A percentile compares a stretch with the other conserved stretches of the same genome.
Evolutionary conservation across 257 asterid genomes (phyloP).

Genomic region (Nicotiana attenuata): DNA sequence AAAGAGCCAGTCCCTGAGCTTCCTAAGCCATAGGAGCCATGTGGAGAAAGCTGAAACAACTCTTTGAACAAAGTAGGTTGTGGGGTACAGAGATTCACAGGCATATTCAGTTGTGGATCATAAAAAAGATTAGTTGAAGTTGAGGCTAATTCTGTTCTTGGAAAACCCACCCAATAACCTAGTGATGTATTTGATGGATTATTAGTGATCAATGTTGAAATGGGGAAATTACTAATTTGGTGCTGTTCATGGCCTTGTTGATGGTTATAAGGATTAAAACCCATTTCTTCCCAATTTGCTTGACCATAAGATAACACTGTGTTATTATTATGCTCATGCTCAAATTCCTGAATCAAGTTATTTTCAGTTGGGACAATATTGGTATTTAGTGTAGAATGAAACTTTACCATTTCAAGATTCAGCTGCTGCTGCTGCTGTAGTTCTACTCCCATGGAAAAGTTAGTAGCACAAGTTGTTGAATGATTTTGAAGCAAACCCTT

Average conservation of each 20-base stretch:
- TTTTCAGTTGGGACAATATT: not conserved
- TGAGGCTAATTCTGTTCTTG: constrained; percentile 16
- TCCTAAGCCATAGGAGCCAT: constrained; percentile 36
- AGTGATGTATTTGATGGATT: constrained; percentile 30
- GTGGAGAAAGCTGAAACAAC: constrained; percentile 58
- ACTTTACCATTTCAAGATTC: constrained; percentile 27
- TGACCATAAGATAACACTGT: constrained; percentile 21
- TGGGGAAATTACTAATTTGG: constrained; percentile 9
- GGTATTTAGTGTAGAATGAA: constrained; percentile 10
- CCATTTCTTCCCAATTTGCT: constrained; percentile 47
- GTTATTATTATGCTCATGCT: not conserved
- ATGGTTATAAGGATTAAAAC: constrained; percentile 15
- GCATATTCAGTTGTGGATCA: constrained; percentile 48
- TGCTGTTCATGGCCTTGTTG: constrained; percentile 9
- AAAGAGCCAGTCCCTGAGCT: constrained; percentile 29
- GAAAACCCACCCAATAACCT: constrained; percentile 49
- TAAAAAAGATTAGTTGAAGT: constrained; percentile 31
- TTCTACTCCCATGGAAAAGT: constrained; percentile 53
- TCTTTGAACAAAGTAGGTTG: constrained; percentile 77
- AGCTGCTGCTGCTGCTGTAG: constrained; percentile 25
- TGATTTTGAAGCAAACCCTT: constrained; percentile 39
- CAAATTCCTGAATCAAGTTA: constrained; percentile 29
- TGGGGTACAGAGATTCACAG: constrained; percentile 46
- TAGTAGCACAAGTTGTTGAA: constrained; percentile 6
- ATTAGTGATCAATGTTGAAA: constrained; percentile 35